A percentile compares a stretch with the other conserved stretches of the same genome.
Conservation (phyloP, 257 asterid genomes). For the Nicotiana tomentosiformis region DNA sequence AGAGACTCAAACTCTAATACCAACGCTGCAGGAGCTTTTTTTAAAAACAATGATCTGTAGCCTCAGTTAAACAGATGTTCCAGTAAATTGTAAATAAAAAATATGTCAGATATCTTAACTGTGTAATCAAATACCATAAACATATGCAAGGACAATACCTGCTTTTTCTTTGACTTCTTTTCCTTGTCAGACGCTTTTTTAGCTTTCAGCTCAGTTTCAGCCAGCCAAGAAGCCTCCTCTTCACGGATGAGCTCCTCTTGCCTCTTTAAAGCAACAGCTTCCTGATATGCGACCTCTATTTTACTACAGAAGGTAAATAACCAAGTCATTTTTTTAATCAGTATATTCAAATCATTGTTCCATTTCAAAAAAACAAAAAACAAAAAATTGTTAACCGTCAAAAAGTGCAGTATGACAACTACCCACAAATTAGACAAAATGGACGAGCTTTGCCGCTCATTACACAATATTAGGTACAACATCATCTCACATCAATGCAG, state of each 20-base stretch:
- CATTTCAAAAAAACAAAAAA: too few relatives aligned
- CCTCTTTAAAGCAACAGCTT: slow-evolving; percentile 80
- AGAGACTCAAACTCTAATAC: not conserved
- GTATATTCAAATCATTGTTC: not conserved
- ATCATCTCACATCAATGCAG: not conserved
- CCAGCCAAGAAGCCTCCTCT: slow-evolving; percentile 88
- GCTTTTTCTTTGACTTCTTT: slow-evolving; percentile 55
- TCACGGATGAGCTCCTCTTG: slow-evolving; percentile 97
- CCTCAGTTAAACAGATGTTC: not conserved
- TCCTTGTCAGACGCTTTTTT: slow-evolving; percentile 65
- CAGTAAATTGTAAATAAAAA: not conserved
- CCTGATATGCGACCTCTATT: slow-evolving; percentile 86
- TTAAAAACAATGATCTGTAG: not conserved
- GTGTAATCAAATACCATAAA: not conserved
- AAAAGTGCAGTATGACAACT: not conserved
- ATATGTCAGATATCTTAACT: not conserved
- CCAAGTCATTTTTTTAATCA: not conserved
- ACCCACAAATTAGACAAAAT: not conserved
- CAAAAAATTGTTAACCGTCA: not conserved
- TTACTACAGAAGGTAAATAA: slow-evolving; percentile 38
- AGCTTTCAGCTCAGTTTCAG: slow-evolving; percentile 66
- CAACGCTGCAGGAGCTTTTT: not conserved
- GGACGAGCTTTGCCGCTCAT: not conserved
- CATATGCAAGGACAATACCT: slow-evolving; percentile 33
- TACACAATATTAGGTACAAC: not conserved